Conservation (phyloP, 2,329 filamentous ascomycete species). For the Polytolypa hystricis region DNA sequence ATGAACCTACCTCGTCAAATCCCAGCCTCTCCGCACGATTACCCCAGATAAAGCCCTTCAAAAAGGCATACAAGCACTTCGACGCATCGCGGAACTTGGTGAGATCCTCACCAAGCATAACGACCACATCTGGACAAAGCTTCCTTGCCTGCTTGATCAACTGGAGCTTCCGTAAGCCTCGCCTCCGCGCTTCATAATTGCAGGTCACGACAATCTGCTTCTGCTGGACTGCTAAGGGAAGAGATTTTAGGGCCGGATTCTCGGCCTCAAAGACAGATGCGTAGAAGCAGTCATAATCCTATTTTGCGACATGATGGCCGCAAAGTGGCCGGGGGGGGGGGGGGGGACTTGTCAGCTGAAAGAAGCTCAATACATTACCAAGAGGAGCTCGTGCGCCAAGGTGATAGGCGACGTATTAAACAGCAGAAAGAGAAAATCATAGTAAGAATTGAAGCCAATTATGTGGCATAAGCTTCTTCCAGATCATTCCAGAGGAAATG, state of each 20-base stretch:
- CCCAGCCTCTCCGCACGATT: constrained; percentile 68
- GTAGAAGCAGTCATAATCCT: constrained; percentile 68
- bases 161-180: constrained; percentile 63
- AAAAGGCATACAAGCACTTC: constrained; percentile 64
- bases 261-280: constrained; percentile 80
- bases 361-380: background rate
- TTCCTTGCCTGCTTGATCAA: constrained; percentile 70
- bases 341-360: constrained; percentile 1
- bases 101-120: constrained; percentile 78
- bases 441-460: too few species aligned
- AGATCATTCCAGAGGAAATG: too few species aligned
- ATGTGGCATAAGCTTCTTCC: background rate
- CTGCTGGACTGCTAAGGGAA: constrained; percentile 77
- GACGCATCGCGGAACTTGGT: constrained; percentile 76
- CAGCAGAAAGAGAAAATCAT: constrained; percentile 3
- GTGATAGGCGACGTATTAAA: too few species aligned
- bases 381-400: background rate
- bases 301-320: too few species aligned
- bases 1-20: constrained; percentile 66
- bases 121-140: constrained; percentile 70
- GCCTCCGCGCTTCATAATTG: constrained; percentile 79
- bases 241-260: constrained; percentile 57
- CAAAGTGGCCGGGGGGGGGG: constrained; percentile 8
- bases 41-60: constrained; percentile 67
- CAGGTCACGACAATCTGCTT: constrained; percentile 89